A percentile compares a stretch with the other conserved stretches of the same genome.
Conservation (phyloP, 192 early-diverging fungal species). For the Coemansia sp. region DNA sequence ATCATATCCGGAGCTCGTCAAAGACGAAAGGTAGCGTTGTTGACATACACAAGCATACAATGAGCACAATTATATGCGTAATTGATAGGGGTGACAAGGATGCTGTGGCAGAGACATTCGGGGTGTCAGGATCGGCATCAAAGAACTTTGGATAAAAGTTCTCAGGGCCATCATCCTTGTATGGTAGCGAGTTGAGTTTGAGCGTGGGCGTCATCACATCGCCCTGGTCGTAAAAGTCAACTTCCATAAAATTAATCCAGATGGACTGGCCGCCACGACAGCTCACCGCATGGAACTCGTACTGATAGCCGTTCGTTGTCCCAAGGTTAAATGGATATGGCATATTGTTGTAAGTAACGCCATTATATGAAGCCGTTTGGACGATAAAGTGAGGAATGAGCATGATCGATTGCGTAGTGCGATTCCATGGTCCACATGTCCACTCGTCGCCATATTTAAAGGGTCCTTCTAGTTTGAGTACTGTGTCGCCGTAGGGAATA, state of each 20-base stretch:
- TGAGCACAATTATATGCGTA: not conserved
- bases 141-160: conserved; percentile 50
- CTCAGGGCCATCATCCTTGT: conserved; percentile 18
- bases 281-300: conserved; percentile 36
- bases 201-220: conserved; percentile 37
- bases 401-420: conserved; percentile 36
- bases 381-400: conserved; percentile 50
- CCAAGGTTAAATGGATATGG: conserved; percentile 51
- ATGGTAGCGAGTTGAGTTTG: conserved; percentile 41
- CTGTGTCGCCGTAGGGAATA: conserved; percentile 25
- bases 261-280: conserved; percentile 52
- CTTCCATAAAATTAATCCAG: conserved; percentile 53
- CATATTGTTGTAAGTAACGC: conserved; percentile 30
- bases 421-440: conserved; percentile 47
- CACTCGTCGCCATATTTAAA: conserved; percentile 31
- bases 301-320: conserved; percentile 46
- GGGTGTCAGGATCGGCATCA: conserved; percentile 27
- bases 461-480: conserved; percentile 43
- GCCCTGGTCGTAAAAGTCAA: conserved; percentile 55
- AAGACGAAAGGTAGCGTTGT: conserved; percentile 3
- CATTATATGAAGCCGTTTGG: conserved; percentile 39
- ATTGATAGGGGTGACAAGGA: not conserved
- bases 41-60: not conserved
- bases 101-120: conserved; percentile 3
- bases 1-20: conserved; percentile 17